Evolutionary conservation across 2,329 filamentous ascomycete species (phyloP).

Genomic region (Clarireedia hainanense): DNA sequence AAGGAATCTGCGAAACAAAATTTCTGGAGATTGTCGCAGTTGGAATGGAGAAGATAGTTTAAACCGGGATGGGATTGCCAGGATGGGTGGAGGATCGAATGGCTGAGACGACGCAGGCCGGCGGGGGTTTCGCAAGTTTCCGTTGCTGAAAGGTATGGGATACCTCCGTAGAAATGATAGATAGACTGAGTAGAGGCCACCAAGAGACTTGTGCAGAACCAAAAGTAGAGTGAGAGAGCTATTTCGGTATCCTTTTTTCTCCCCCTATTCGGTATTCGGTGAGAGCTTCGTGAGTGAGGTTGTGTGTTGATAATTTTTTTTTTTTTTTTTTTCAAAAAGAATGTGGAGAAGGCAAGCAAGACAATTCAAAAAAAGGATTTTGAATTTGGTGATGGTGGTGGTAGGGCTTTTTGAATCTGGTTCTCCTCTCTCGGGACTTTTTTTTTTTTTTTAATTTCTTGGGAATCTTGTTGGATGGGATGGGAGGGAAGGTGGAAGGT

Average conservation of each 20-base stretch:
- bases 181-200: neutral
- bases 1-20: constrained; percentile 6
- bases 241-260: neutral
- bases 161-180: too few species aligned
- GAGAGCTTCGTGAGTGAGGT: too few species aligned
- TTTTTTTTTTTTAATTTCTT: neutral
- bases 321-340: neutral
- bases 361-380: neutral
- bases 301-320: neutral
- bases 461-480: too few species aligned
- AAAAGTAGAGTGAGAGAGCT: neutral
- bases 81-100: constrained; percentile 8
- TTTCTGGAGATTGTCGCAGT: constrained; percentile 7
- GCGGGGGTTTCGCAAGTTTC: constrained; percentile 8
- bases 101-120: constrained; percentile 8
- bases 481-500: neutral
- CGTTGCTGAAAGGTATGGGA: neutral
- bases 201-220: neutral
- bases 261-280: too few species aligned
- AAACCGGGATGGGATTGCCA: constrained; percentile 6
- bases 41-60: constrained; percentile 10
- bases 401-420: neutral
- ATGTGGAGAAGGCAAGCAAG: neutral
- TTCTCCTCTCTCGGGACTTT: neutral
- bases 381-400: neutral